Base-by-base conservation (phyloP, 371 early-diverging fungal species). In the Haplosporangium sp. region DNA sequence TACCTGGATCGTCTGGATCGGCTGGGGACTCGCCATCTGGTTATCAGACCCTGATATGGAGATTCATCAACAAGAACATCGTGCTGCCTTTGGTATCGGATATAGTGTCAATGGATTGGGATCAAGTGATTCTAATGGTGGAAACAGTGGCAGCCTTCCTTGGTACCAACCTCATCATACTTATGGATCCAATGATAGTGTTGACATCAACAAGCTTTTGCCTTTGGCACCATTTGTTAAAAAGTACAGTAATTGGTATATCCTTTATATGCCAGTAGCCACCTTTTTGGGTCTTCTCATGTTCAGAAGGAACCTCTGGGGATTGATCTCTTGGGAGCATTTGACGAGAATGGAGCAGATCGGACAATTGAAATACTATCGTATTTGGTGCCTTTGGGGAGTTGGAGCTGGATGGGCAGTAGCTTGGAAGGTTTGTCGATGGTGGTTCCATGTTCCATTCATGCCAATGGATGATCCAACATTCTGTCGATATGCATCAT, bases 261-360 rank as follows among this genome's bases (percentile, higher is more conserved):
- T 79, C 57, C 71, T 79, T 0, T 79, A 79, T 52, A 76, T 84
- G 69, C 84, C 84, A 9, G 74, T 84, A 39, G 69, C 61, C 10
- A 82, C 82, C 1, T 91, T 91, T 59, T 84, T 89, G 83, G 65
- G 87, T 0, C 56, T 91, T 37, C 75, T 91, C 66, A 58, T 88
- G n/a, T 88, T 89, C 69, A 84, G 91, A 48, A 75, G 91, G 60
- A 88, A 88, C 78, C 88, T 89, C 9, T 91, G 91, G 91, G 91
- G 91, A 7, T 76, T 90, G 57, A 85, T 91, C 70, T 85, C 86
- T 13, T 91, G 91, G 91, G 91, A 91, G 66, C 89, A 85, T 48
- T 71, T 86, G 56, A 85, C 87, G 47, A 74, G 85, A 19, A 74
- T 91, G 63, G 88, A 88, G 56, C 77, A 78, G 63, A 72, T 78